Evolutionary conservation across 805 yeast genomes (phyloP).

Genomic region (Candida pseudofarinosa): DNA sequence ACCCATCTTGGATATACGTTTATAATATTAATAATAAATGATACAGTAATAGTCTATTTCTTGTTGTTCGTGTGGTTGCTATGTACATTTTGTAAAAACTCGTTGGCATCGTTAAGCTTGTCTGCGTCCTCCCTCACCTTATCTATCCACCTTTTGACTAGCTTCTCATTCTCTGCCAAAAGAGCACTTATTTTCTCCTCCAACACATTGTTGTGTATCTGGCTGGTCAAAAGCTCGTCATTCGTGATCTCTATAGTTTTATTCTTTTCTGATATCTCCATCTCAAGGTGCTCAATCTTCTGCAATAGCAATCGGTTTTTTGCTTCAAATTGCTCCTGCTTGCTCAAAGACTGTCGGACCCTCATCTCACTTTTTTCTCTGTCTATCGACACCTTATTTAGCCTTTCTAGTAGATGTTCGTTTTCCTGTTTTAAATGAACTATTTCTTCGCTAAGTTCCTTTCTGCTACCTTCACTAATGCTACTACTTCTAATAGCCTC

Average conservation of each 20-base stretch:
- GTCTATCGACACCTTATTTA: constrained; percentile 23
- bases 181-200: constrained; percentile 34
- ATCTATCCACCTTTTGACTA: constrained; percentile 46
- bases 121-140: constrained; percentile 54
- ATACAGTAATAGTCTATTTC: no score
- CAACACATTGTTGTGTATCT: constrained; percentile 54
- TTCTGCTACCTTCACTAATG: constrained; percentile 2
- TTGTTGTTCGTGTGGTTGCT: not conserved
- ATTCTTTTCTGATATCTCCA: constrained; percentile 44
- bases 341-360: constrained; percentile 7
- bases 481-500: constrained; percentile 8
- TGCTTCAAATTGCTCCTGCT: constrained; percentile 14
- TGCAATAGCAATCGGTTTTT: constrained; percentile 13
- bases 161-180: constrained; percentile 44
- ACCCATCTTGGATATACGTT: no score
- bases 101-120: constrained; percentile 47
- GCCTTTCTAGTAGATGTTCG: constrained; percentile 16
- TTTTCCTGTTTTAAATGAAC: constrained; percentile 16
- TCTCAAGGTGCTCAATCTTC: constrained; percentile 19
- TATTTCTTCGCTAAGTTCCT: constrained; percentile 13
- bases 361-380: constrained; percentile 19
- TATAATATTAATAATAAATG: no score
- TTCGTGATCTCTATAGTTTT: constrained; percentile 56
- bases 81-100: constrained; percentile 8
- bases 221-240: constrained; percentile 60